Evolutionary conservation across 2,329 filamentous ascomycete species (phyloP).

Genomic region (Thielaviopsis musarum): DNA sequence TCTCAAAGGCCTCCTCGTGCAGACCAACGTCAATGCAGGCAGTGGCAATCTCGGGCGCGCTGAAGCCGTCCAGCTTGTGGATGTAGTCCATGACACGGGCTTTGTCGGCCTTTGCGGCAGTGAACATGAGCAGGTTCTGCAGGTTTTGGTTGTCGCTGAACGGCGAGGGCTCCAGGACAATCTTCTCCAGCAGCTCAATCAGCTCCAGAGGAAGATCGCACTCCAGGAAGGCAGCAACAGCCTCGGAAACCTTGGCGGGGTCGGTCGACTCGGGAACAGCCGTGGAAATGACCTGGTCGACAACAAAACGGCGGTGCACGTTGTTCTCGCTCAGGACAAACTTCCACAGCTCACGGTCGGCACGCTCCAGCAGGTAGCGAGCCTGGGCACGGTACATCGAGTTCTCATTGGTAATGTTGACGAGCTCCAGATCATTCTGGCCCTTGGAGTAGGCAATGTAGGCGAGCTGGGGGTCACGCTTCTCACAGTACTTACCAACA

Average conservation of each 20-base stretch:
- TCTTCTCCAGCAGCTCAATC: conserved; percentile 97
- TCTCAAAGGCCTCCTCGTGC: conserved; percentile 92
- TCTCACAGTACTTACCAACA: conserved; percentile 97
- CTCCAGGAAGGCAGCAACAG: conserved; percentile 81
- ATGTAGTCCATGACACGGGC: conserved; percentile 91
- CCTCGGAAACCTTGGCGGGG: conserved; percentile 85
- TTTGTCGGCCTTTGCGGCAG: conserved; percentile 93
- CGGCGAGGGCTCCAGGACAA: conserved; percentile 95
- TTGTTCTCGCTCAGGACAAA: conserved; percentile 96
- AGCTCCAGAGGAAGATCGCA: conserved; percentile 85
- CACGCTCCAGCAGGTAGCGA: conserved; percentile 80
- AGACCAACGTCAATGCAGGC: conserved; percentile 91
- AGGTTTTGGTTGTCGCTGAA: conserved; percentile 96
- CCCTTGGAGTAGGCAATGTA: conserved; percentile 94
- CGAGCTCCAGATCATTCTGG: conserved; percentile 90
- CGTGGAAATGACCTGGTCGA: conserved; percentile 91
- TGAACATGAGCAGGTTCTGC: conserved; percentile 92
- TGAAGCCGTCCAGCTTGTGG: conserved; percentile 75
- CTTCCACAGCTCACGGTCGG: conserved; percentile 78
- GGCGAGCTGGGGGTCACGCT: conserved; percentile 88
- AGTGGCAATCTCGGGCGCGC: conserved; percentile 77
- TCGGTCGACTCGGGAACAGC: conserved; percentile 87
- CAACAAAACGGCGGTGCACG: conserved; percentile 77
- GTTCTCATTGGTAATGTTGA: conserved; percentile 97
- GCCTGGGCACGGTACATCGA: conserved; percentile 99